Conservation (phyloP, 2,329 filamentous ascomycete species). For the Ophiostoma himal-ulmi region DNA sequence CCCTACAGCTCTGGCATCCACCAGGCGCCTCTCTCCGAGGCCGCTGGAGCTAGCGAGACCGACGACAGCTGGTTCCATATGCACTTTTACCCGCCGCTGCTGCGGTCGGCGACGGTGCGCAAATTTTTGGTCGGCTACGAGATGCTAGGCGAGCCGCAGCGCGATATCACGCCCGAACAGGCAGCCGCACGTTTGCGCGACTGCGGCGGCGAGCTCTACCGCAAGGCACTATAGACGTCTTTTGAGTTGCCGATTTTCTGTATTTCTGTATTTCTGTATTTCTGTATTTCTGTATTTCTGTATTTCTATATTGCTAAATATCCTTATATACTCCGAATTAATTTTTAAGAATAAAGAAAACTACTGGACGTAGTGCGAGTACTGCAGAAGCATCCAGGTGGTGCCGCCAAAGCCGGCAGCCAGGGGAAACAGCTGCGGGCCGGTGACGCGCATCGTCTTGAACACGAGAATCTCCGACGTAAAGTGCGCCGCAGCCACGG, state of each 20-base stretch:
- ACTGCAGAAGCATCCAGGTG: conserved; percentile 62
- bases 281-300: background rate
- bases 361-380: conserved; percentile 56
- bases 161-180: conserved; percentile 96
- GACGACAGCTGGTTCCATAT: conserved; percentile 89
- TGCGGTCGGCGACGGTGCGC: conserved; percentile 85
- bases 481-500: conserved; percentile 72
- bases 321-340: background rate
- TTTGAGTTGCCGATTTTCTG: background rate
- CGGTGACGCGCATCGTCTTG: conserved; percentile 62
- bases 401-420: conserved; percentile 41
- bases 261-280: background rate
- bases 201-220: conserved; percentile 78
- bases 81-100: conserved; percentile 92
- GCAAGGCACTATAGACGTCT: conserved; percentile 49
- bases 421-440: conserved; percentile 52
- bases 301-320: background rate
- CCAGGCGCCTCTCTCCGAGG: conserved; percentile 68
- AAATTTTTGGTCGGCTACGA: conserved; percentile 98
- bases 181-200: conserved; percentile 70
- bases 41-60: conserved; percentile 60
- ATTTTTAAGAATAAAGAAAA: background rate
- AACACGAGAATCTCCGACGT: conserved; percentile 74
- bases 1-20: conserved; percentile 97
- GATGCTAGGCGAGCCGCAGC: conserved; percentile 93